phyloP scores from a whole-genome alignment of 129 eudicot species.

The Artemisia argyi region DNA sequence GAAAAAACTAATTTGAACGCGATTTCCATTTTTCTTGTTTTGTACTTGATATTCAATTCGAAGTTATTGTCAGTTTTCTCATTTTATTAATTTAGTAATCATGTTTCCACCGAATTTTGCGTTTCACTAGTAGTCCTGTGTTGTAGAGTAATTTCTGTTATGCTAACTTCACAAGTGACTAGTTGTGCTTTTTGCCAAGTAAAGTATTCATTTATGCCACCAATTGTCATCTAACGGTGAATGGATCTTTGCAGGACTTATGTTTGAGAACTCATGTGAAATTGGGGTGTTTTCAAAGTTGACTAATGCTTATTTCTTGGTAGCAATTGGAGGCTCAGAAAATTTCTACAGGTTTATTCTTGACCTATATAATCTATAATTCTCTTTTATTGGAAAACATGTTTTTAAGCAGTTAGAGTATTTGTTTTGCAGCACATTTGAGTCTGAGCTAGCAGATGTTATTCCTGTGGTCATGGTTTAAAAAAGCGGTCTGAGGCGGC shows the following conservation, averaged over 20 bases:
- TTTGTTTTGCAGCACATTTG: constrained; percentile 62
- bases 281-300: constrained; percentile 90
- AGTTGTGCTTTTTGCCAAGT: not conserved
- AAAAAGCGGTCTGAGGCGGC: too few species aligned
- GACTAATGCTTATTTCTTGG: constrained; percentile 92
- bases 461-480: constrained; percentile 89
- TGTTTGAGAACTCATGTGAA: constrained; percentile 88
- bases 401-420: not conserved
- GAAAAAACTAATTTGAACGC: too few species aligned
- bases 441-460: constrained; percentile 77
- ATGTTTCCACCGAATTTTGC: too few species aligned
- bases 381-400: not conserved
- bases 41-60: too few species aligned
- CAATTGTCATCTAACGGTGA: not conserved
- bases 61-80: too few species aligned
- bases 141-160: too few species aligned
- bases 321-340: constrained; percentile 97
- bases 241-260: constrained; percentile 57
- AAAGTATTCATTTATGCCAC: not conserved
- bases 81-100: too few species aligned
- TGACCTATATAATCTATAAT: not conserved
- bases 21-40: too few species aligned
- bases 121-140: not conserved
- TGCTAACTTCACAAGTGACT: not conserved
- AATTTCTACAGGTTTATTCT: constrained; percentile 77